Evolutionary conservation across 2,329 filamentous ascomycete species (phyloP), one percentile per base, ranked within the genome.

Genomic region (Chaetomiaceae sp.): DNA sequence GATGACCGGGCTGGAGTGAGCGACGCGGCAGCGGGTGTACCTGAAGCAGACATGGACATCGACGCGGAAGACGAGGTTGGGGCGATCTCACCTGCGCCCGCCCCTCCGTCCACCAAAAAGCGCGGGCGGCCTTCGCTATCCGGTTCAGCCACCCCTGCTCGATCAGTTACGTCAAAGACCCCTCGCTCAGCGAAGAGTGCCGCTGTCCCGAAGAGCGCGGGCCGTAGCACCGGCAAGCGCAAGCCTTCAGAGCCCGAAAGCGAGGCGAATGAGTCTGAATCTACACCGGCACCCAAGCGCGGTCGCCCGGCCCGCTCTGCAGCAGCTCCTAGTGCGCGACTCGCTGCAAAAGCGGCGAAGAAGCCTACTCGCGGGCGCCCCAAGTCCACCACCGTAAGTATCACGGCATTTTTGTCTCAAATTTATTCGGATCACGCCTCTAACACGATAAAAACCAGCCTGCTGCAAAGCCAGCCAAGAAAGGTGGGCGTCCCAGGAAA

Each of bases 171-270:
- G 2, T 20, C 49, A 11, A 49, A 36, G 32, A 52, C 53, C 3
- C 49, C 52, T 1, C 48, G 44, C 17, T 48, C 48, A 9, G 36
- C 42, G 11, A 56, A 51, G 45, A 57, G 48, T n/a, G 27, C 45
- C 11, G 30, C 38, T 1, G 39, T 38, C 11, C 48, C 50, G 2
- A 53, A 51, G 38, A 53, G 51, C 42, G 44, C 52, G 1, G 38
- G 46, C 15, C 40, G 39, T 36, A 53, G 49, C 43, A 43, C 43
- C 18, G 52, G 52, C 19, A 63, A 61, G 57, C 59, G 59, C 47
- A 60, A 58, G 52, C 53, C 56, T 18, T 44, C 52, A 2, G 58
- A 54, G 18, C 20, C 49, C 26, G 47, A 52, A 29, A 7, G 36
- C 9, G 49, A 55, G 38, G 19, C 19, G 1, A 46, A 54, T 6